Evolutionary conservation across 2,329 filamentous ascomycete species (phyloP).

Genomic region (Graphilbum fragrans): DNA sequence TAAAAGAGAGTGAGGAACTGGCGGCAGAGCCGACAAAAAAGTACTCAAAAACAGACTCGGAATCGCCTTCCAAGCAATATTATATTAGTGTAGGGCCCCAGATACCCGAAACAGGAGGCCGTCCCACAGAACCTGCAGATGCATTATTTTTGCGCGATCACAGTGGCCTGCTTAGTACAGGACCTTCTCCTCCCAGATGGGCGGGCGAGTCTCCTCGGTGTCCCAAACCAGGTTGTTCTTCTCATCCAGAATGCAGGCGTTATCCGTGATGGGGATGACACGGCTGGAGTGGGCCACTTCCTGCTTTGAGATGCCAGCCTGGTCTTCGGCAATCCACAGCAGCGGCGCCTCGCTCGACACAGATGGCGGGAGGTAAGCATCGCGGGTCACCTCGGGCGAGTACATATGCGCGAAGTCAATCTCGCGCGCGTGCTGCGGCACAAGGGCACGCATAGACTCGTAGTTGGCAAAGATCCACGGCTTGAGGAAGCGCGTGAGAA

Average conservation of each 20-base stretch:
- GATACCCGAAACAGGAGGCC: no score
- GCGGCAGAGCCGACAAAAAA: no score
- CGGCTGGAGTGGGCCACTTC: conserved; percentile 62
- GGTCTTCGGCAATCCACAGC: conserved; percentile 77
- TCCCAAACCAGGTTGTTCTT: conserved; percentile 40
- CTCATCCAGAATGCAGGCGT: conserved; percentile 57
- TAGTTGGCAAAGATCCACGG: conserved; percentile 71
- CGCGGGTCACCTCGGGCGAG: conserved; percentile 43
- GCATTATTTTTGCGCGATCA: not conserved
- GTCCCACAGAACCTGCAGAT: no score
- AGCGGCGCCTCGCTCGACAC: conserved; percentile 50
- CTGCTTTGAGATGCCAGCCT: conserved; percentile 61
- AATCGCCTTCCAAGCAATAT: no score
- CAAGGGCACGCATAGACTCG: conserved; percentile 52
- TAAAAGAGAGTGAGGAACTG: no score
- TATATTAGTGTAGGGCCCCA: no score
- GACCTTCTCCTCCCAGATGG: conserved; percentile 23
- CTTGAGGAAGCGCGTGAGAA: conserved; percentile 58
- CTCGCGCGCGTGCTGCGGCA: conserved; percentile 41
- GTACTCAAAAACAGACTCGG: no score
- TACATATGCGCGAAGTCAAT: conserved; percentile 43
- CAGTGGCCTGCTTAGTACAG: conserved; percentile 14
- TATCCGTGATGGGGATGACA: conserved; percentile 70
- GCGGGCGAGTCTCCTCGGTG: conserved; percentile 18
- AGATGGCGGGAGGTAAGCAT: conserved; percentile 65